phyloP scores from a whole-genome alignment of 331 rosid species.

The Acacia pycnantha region DNA sequence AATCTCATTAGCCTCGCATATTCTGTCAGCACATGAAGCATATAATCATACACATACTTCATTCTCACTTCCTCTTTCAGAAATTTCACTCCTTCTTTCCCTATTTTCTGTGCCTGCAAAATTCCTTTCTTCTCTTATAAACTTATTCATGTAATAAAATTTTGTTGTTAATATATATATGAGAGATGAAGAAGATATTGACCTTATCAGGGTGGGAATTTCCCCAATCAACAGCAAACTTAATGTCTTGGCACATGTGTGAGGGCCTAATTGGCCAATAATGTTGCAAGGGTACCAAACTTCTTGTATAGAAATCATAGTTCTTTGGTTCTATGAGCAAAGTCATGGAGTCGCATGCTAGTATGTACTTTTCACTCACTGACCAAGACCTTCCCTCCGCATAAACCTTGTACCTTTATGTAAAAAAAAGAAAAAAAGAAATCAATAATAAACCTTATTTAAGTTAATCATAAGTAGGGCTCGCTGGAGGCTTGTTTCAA shows the following conservation, averaged over 20 bases:
- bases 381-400: slow-evolving; percentile 28
- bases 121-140: not conserved
- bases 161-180: too few species aligned
- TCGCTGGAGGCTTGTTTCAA: not conserved
- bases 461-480: not conserved
- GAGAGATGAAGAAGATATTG: not conserved
- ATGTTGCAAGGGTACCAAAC: slow-evolving; percentile 61
- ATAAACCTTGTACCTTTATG: slow-evolving; percentile 4
- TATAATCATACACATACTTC: slow-evolving; percentile 69
- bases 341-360: slow-evolving; percentile 79
- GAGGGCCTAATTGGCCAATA: slow-evolving; percentile 71
- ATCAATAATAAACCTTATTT: too few species aligned
- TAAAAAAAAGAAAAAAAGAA: not conserved
- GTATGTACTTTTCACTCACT: slow-evolving; percentile 75
- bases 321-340: slow-evolving; percentile 53
- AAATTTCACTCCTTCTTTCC: slow-evolving; percentile 46
- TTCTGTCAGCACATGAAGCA: slow-evolving; percentile 58
- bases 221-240: slow-evolving; percentile 85
- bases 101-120: slow-evolving; percentile 38
- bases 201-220: slow-evolving; percentile 56
- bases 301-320: slow-evolving; percentile 71
- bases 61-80: slow-evolving; percentile 56
- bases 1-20: slow-evolving; percentile 65
- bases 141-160: not conserved
- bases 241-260: slow-evolving; percentile 60